Evolutionary conservation across 2,329 filamentous ascomycete species (phyloP).

Genomic region (Hypoxylon sp.): DNA sequence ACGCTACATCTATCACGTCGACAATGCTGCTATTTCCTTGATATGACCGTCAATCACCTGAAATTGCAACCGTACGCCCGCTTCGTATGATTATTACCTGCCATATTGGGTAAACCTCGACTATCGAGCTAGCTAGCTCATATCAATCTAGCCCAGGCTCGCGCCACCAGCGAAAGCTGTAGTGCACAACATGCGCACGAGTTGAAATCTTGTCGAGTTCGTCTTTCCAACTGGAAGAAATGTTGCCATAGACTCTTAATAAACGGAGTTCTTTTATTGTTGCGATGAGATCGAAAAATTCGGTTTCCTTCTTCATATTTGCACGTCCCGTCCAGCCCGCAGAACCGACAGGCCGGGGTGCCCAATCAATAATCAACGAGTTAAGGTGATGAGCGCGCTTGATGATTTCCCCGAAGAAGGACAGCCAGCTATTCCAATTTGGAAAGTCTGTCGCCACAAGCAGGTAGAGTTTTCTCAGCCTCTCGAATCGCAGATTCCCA

Average conservation of each 20-base stretch:
- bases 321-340: slow-evolving; percentile 26
- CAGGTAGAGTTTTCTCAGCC: slow-evolving; percentile 41
- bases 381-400: slow-evolving; percentile 27
- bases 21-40: too few species aligned
- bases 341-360: slow-evolving; percentile 33
- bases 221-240: slow-evolving; percentile 33
- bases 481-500: slow-evolving; percentile 41
- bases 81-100: too few species aligned
- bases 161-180: slow-evolving; percentile 41
- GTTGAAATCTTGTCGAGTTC: slow-evolving; percentile 21
- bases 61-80: too few species aligned
- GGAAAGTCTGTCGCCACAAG: slow-evolving; percentile 43
- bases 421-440: slow-evolving; percentile 47
- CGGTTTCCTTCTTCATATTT: slow-evolving; percentile 39
- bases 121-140: too few species aligned
- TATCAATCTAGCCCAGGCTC: slow-evolving; percentile 36
- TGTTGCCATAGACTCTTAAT: slow-evolving; percentile 37
- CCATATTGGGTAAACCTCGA: too few species aligned
- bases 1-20: too few species aligned
- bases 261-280: slow-evolving; percentile 27
- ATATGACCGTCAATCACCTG: too few species aligned
- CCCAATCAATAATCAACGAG: slow-evolving; percentile 45
- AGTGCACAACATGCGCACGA: slow-evolving; percentile 25
- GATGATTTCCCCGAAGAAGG: slow-evolving; percentile 40
- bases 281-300: slow-evolving; percentile 36